phyloP scores from a whole-genome alignment of 306 rosid species.

The Lupinus albus region DNA sequence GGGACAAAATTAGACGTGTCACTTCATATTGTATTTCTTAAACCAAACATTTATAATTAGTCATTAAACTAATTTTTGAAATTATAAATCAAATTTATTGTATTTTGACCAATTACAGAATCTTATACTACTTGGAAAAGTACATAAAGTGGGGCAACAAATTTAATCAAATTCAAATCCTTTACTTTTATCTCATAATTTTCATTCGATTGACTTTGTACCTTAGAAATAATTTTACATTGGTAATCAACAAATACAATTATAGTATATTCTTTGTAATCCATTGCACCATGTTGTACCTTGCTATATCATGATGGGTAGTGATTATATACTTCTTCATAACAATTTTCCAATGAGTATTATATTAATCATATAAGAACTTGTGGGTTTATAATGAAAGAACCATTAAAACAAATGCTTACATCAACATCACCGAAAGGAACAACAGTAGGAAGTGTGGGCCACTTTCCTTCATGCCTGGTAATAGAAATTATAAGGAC shows the following conservation, averaged over 20 bases:
- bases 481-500: background rate
- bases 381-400: conserved; percentile 51
- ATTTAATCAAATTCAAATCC: conserved; percentile 33
- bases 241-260: conserved; percentile 25
- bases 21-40: no score
- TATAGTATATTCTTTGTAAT: conserved; percentile 33
- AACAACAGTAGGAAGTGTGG: conserved; percentile 34
- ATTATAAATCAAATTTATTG: no score
- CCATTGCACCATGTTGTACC: conserved; percentile 34
- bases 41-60: no score
- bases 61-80: no score
- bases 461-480: conserved; percentile 43
- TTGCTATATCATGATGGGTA: conserved; percentile 50
- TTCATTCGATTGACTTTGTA: conserved; percentile 14
- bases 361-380: conserved; percentile 55
- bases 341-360: conserved; percentile 56
- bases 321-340: conserved; percentile 53
- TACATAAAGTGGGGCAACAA: no score
- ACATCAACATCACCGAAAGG: conserved; percentile 71
- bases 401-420: conserved; percentile 12
- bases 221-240: conserved; percentile 25
- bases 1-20: no score
- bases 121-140: no score
- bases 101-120: no score
- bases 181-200: conserved; percentile 1